Base-by-base conservation (phyloP, 2,329 filamentous ascomycete species). In the Epichloe festucae region DNA sequence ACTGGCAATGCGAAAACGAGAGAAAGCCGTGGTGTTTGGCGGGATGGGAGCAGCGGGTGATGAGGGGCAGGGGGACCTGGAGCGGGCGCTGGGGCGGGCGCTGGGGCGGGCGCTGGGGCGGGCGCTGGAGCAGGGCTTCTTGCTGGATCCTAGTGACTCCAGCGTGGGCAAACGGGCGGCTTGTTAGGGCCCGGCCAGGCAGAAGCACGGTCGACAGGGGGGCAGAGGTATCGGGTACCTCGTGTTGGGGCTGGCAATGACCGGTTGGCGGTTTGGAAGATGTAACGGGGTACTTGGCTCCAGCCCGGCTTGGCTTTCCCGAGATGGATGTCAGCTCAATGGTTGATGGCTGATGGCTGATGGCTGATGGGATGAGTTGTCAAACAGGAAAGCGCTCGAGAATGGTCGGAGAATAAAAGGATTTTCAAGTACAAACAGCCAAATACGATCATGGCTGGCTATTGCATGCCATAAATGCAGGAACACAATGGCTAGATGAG, bases 381-480 rank as follows among this genome's bases (percentile, higher is more conserved):
- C 47, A 23, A 17, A 36, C 39, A 43, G 19, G 42, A 17, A 15
- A 49, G 27, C 31, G 34, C n/a, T 35, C 42, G 40, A 44, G 4
- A 50, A 45, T 17, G 27, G 12, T 45, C 27, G 23, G 41, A 19
- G 15, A 46, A 36, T 41, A 15, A 11, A 15, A 11, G 43, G 31
- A 41, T 19, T 14, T 7, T 11, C 39, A 15, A 21, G 12, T 7
- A 2, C 40, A 6, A 42, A 48, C 45, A 36, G 35, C 35, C 31
- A 36, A 14, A 31, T 5, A 42, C 17, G 41, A 31, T n/a, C 23
- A 42, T 41, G 46, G 42, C 46, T 46, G 45, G 52, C 39, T 17
- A 23, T 14, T 42, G 54, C 53, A 56, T 43, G 46, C 52, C 56
- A 61, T 60, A 57, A 57, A 63, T 63, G 60, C 60, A 62, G 59